Conservation (phyloP, 352 stramenopile species). For the Saprolegnia diclina region DNA sequence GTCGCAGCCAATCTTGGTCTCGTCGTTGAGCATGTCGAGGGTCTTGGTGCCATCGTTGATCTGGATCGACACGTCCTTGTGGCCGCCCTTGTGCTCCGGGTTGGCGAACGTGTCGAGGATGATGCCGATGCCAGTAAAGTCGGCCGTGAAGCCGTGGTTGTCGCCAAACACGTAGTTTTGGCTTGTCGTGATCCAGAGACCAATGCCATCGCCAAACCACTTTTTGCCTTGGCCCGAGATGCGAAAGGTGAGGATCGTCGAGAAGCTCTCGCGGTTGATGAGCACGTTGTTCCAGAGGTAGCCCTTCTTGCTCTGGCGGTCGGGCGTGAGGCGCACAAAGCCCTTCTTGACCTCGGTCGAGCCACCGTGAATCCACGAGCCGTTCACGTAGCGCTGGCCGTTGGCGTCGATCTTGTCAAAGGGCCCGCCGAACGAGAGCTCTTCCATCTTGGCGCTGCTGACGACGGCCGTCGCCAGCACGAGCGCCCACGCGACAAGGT, state of each 20-base stretch:
- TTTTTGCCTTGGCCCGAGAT: conserved; percentile 73
- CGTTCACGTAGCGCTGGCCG: conserved; percentile 61
- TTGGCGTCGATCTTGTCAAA: conserved; percentile 63
- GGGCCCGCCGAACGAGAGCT: conserved; percentile 68
- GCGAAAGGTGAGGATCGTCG: conserved; percentile 69
- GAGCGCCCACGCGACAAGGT: background rate
- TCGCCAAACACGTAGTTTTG: conserved; percentile 45
- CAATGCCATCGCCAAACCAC: conserved; percentile 83
- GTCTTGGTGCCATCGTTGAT: conserved; percentile 75
- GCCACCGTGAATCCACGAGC: conserved; percentile 67
- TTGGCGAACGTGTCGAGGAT: conserved; percentile 85
- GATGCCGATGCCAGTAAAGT: conserved; percentile 68
- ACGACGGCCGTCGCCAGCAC: conserved; percentile 8
- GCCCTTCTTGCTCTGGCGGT: conserved; percentile 79
- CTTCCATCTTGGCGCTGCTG: conserved; percentile 43
- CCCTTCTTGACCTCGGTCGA: conserved; percentile 75
- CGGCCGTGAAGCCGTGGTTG: conserved; percentile 74
- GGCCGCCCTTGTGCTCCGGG: conserved; percentile 68
- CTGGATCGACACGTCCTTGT: conserved; percentile 81
- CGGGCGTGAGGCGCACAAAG: conserved; percentile 83
- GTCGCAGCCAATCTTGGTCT: conserved; percentile 65
- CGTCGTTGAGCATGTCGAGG: conserved; percentile 57
- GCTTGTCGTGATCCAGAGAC: conserved; percentile 71
- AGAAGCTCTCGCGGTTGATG: conserved; percentile 50
- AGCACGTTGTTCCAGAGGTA: conserved; percentile 68